Evolutionary conservation across 2,329 filamentous ascomycete species (phyloP).

Genomic region (Escovopsis sp.): DNA sequence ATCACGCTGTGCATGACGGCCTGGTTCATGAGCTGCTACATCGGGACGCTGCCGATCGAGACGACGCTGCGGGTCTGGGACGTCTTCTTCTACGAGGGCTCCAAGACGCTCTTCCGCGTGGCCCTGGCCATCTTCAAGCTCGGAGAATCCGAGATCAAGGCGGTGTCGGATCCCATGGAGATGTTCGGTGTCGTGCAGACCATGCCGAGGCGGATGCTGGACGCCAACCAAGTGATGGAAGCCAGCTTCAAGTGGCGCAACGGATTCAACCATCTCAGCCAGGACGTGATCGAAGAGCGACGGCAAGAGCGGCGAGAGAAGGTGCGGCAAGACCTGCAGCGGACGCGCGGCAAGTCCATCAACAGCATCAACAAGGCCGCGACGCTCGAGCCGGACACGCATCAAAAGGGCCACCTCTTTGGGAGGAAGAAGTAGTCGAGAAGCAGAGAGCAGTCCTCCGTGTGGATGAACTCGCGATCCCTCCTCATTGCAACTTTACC

Average conservation of each 20-base stretch:
- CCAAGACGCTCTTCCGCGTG: constrained; percentile 84
- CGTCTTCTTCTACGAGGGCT: constrained; percentile 88
- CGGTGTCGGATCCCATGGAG: constrained; percentile 77
- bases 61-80: constrained; percentile 90
- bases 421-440: constrained; percentile 18
- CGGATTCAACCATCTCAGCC: constrained; percentile 67
- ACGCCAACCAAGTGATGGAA: constrained; percentile 71
- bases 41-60: constrained; percentile 83
- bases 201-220: constrained; percentile 65
- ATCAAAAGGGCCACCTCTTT: constrained; percentile 32
- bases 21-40: constrained; percentile 97
- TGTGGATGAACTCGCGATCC: no score
- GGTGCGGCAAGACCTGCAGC: constrained; percentile 27
- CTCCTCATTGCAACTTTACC: no score
- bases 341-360: constrained; percentile 12
- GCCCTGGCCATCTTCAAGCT: constrained; percentile 84
- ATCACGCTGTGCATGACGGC: constrained; percentile 87
- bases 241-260: constrained; percentile 68
- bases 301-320: constrained; percentile 51
- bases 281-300: constrained; percentile 66
- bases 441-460: neutral
- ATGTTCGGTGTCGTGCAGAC: constrained; percentile 90
- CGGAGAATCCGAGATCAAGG: constrained; percentile 66
- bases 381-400: constrained; percentile 14
- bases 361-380: constrained; percentile 17